Evolutionary conservation across 176 grass and related monocot species (phyloP).

Genomic region (Eleusine indica): DNA sequence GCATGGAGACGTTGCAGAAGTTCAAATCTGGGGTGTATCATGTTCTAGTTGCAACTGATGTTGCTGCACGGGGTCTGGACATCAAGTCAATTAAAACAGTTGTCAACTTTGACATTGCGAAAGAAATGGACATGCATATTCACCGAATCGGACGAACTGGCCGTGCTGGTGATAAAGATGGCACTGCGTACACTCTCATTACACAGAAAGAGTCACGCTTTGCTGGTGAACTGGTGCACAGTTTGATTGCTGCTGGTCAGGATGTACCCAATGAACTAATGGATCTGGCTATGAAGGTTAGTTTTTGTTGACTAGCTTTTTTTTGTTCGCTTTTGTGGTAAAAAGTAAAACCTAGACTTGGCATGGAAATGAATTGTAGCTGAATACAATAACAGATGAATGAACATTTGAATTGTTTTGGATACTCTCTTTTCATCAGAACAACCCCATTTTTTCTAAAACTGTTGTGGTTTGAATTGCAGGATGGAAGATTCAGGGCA

Average conservation of each 20-base stretch:
- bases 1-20: slow-evolving; percentile 85
- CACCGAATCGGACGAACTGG: slow-evolving; percentile 96
- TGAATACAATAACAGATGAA: slow-evolving; percentile 9
- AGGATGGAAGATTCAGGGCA: slow-evolving; percentile 92
- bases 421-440: slow-evolving; percentile 13
- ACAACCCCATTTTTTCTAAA: slow-evolving; percentile 14
- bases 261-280: slow-evolving; percentile 80
- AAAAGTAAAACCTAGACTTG: slow-evolving; percentile 11
- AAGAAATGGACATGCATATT: slow-evolving; percentile 99
- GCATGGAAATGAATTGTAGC: slow-evolving; percentile 15
- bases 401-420: neutral
- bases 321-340: neutral
- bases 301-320: slow-evolving; percentile 28
- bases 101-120: slow-evolving; percentile 95
- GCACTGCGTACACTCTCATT: slow-evolving; percentile 88
- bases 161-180: slow-evolving; percentile 98
- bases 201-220: slow-evolving; percentile 88
- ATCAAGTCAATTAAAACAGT: slow-evolving; percentile 99
- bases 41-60: slow-evolving; percentile 97
- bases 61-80: slow-evolving; percentile 95
- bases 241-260: slow-evolving; percentile 90
- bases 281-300: slow-evolving; percentile 99
- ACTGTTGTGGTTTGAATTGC: slow-evolving; percentile 41
- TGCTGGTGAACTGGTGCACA: slow-evolving; percentile 89
- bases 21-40: slow-evolving; percentile 94